Percentiles rank a stretch among this genome's conserved stretches.
These are phyloP conservation scores for Claviceps spartinae DNA, from an alignment of 2,329 filamentous ascomycete genomes.

Conservation along the genomic window DNA sequence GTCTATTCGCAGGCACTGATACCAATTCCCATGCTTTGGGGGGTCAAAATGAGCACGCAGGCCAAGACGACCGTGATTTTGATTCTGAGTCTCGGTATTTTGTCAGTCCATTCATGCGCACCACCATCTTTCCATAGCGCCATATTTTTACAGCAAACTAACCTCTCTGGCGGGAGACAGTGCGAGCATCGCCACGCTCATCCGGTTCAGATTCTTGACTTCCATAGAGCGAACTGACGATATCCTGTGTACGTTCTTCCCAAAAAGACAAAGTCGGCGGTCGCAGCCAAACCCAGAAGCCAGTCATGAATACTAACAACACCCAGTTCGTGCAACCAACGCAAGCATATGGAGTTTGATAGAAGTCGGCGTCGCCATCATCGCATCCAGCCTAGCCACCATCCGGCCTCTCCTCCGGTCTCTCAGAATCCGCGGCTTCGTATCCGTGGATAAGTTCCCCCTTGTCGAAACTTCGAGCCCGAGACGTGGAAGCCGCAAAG, in stretches of 20 bases:
- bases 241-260: constrained; percentile 30
- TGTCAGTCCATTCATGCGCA: constrained; percentile 15
- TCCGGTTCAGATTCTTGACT: constrained; percentile 34
- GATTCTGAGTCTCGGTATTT: constrained; percentile 36
- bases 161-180: constrained; percentile 13
- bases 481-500: constrained; percentile 13
- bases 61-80: constrained; percentile 37
- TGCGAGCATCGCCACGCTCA: constrained; percentile 40
- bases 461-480: constrained; percentile 16
- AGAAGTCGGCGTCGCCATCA: constrained; percentile 41
- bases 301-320: constrained; percentile 7
- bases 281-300: neutral
- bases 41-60: constrained; percentile 37
- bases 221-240: constrained; percentile 31
- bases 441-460: constrained; percentile 24
- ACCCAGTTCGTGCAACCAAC: constrained; percentile 32
- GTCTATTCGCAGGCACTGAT: constrained; percentile 27
- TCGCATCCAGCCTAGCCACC: constrained; percentile 39
- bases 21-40: constrained; percentile 41
- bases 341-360: constrained; percentile 44
- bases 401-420: constrained; percentile 39
- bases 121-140: neutral
- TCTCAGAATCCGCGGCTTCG: constrained; percentile 34
- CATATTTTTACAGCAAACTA: neutral
- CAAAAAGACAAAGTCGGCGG: neutral